Base-by-base conservation (phyloP, 345 rosid genomes). In the Eucalyptus leucophloia region DNA sequence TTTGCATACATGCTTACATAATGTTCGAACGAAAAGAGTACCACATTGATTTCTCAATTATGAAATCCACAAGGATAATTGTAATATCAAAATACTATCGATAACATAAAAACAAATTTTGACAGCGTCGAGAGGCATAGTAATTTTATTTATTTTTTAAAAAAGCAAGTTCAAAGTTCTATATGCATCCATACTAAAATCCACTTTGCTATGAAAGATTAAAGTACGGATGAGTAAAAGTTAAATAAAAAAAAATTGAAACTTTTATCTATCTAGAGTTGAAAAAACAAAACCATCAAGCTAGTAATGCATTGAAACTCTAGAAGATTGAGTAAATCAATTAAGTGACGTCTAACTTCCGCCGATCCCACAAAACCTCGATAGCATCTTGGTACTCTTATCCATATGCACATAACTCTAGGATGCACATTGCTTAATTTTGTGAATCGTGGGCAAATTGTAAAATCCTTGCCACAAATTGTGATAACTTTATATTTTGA, bases 321-420 rank as follows among this genome's bases (percentile, higher is more conserved):
- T 0, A 16, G 0, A 65, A 13, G 19, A 65, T n/a, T 53, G 0
- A 53, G 58, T 7, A 15, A 14, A 32, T 4, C 32, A 30, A 65
- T 65, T 30, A 65, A 32, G 32, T 53, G 32, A 15, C 4, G 10
- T 65, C 77, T 5, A 30, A 65, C 37, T 30, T n/a, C 77, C 37
- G 2, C 4, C 10, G 2, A 7, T 62, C n/a, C 17, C 18, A 62
- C 0, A 4, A 62, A 62, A 30, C 1, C 18, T 30, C 18, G 4
- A 7, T 62, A 28, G 69, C 34, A 62, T 28, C 69, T 4, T 2
- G 2, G 18, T 62, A 30, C 16, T 65, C 9, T 65, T 26, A 26
- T 28, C 2, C 8, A 28, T n/a, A 15, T n/a, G 77, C 9, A 0
- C 77, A 65, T 14, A n/a, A 65, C 37, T 30, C 77, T 15, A n/a